Evolutionary conservation across 164 flowering plant species (phyloP), one percentile per base, ranked within the genome.

Genomic region (Macadamia integrifolia): DNA sequence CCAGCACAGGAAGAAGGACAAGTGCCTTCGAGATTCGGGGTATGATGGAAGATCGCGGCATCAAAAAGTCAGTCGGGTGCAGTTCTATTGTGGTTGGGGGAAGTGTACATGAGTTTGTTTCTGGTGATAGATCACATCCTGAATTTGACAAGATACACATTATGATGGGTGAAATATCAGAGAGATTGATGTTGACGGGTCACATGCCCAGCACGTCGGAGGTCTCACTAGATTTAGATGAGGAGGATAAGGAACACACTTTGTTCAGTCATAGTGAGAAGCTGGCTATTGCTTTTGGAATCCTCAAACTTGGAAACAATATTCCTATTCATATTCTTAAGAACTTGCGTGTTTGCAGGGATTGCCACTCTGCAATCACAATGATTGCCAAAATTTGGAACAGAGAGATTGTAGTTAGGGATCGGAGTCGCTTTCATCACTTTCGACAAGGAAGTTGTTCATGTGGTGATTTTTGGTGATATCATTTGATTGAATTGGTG

Each of bases 321-420:
- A 48, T 60, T 12, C 65, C 63, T 2, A 67, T 67, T 58, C 40
- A 49, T 18, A 28, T 67, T 40, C 62, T 68, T 17, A 68, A 68
- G 58, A 68, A 68, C 53, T 62, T 60, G 57, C 31, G 71, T 52
- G 58, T 67, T 14, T 68, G 71, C 57, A 53, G 43, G 14, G 71
- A 68, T n/a, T 68, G 64, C 40, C 71, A 60, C 28, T 35, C 13
- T 9, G 58, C 65, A 4, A 46, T 60, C 7, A 68, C 60, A 53
- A 48, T 28, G 52, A 68, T 68, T 44, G 52, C 65, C 28, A 35
- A 50, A 43, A 60, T 68, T n/a, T 53, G 52, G 62, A 62, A 53
- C 18, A 42, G 71, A 58, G 64, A 60, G 35, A 58, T 60, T 6
- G 44, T 60, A 29, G 58, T 68, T 9, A 44, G 64, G 52, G 71